Percentiles rank a stretch among this genome's conserved stretches.
Conservation (phyloP, 2,329 filamentous ascomycete genomes). For the Phialocephala subalpina region DNA sequence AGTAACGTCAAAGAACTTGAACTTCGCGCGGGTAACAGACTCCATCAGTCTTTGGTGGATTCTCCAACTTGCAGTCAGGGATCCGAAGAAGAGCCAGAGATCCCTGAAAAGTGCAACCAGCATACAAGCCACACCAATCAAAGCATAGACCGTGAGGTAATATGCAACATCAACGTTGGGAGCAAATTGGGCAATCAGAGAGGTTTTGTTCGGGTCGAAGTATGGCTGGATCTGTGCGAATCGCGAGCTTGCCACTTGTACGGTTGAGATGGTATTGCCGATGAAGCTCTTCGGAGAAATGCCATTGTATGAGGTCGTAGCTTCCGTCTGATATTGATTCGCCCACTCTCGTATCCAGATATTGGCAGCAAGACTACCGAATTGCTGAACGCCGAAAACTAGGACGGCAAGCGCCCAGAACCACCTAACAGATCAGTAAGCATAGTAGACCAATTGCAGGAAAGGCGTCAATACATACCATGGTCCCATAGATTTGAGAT, state of each 20-base stretch:
- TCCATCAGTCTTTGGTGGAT: slow-evolving; percentile 83
- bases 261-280: slow-evolving; percentile 40
- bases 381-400: slow-evolving; percentile 83
- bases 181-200: slow-evolving; percentile 39
- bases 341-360: slow-evolving; percentile 97
- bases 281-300: slow-evolving; percentile 36
- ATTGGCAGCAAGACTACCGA: slow-evolving; percentile 87
- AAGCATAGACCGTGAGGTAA: slow-evolving; percentile 83
- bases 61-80: slow-evolving; percentile 84
- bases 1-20: slow-evolving; percentile 97
- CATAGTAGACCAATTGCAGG: not conserved
- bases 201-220: slow-evolving; percentile 43
- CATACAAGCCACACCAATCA: slow-evolving; percentile 81
- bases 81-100: slow-evolving; percentile 90
- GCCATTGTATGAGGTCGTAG: slow-evolving; percentile 24
- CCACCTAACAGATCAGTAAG: slow-evolving; percentile 54
- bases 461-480: slow-evolving; percentile 58
- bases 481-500: slow-evolving; percentile 89
- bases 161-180: slow-evolving; percentile 80
- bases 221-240: slow-evolving; percentile 42
- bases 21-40: slow-evolving; percentile 85
- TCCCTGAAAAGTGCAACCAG: slow-evolving; percentile 84
- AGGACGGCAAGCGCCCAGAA: slow-evolving; percentile 84
- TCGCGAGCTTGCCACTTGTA: slow-evolving; percentile 35
- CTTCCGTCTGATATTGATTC: slow-evolving; percentile 74